Evolutionary conservation across 129 eudicot genomes (phyloP).

Genomic region (Chrysanthemum seticuspe): DNA sequence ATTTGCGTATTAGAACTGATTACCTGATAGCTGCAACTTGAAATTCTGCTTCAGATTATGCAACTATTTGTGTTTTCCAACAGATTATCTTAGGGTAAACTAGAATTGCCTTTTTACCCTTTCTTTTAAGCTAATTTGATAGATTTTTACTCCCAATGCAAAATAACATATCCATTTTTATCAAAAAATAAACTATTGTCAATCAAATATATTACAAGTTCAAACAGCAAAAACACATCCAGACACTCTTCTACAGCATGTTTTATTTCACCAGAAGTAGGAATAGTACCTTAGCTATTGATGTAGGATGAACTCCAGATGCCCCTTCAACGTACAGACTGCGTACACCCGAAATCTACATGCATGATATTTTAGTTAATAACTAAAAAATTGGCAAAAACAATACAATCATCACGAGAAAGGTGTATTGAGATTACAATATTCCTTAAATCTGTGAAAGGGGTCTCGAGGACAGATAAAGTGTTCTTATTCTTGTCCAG

Average conservation of each 20-base stretch:
- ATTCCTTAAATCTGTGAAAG: slow-evolving; percentile 79
- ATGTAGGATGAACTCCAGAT: slow-evolving; percentile 75
- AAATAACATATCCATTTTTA: neutral
- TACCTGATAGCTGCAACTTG: too few relatives aligned
- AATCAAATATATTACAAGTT: neutral
- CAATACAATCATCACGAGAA: neutral
- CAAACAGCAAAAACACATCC: neutral
- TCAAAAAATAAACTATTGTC: neutral
- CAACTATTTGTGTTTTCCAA: too few relatives aligned
- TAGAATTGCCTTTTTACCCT: neutral
- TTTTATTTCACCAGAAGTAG: slow-evolving; percentile 3
- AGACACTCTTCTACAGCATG: neutral
- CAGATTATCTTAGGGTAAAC: neutral
- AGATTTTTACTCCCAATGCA: neutral
- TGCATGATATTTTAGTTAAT: slow-evolving; percentile 7
- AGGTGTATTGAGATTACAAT: slow-evolving; percentile 48
- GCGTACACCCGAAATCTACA: slow-evolving; percentile 53
- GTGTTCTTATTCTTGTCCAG: slow-evolving; percentile 52
- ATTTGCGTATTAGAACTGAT: slow-evolving; percentile 1
- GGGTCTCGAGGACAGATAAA: slow-evolving; percentile 60
- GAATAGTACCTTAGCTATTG: slow-evolving; percentile 77
- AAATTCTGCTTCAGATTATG: too few relatives aligned
- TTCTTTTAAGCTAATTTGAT: neutral
- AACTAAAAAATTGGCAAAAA: neutral
- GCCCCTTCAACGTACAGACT: slow-evolving; percentile 88